Evolutionary conservation across 345 rosid genomes (phyloP).

Genomic region (Syzygium aqueum): DNA sequence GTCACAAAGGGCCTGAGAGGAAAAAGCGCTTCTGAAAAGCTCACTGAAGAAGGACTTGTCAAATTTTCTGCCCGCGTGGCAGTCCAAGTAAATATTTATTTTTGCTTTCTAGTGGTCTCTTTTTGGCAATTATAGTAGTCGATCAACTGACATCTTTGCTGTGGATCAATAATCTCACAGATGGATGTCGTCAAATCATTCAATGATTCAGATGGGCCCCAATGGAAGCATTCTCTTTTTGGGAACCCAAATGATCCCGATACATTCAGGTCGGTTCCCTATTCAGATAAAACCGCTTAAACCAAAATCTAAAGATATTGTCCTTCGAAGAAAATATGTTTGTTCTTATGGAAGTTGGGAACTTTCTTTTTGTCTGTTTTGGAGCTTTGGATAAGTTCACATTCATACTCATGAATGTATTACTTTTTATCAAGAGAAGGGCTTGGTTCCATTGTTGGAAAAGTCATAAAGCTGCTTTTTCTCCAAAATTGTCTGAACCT

Average conservation of each 20-base stretch:
- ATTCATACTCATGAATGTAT: not conserved
- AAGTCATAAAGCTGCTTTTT: not conserved
- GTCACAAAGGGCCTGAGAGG: constrained; percentile 64
- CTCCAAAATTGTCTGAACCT: not conserved
- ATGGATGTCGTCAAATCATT: constrained; percentile 81
- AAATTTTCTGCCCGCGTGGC: constrained; percentile 77
- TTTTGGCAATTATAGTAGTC: not conserved
- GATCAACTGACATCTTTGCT: not conserved
- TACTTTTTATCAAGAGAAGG: not conserved
- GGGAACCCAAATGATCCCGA: constrained; percentile 95
- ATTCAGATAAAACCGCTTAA: not conserved
- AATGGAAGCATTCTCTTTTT: constrained; percentile 89
- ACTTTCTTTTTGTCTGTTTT: not conserved
- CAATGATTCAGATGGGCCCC: constrained; percentile 72
- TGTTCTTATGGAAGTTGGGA: not conserved
- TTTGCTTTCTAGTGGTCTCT: not conserved
- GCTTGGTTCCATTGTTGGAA: not conserved
- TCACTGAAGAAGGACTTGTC: constrained; percentile 82
- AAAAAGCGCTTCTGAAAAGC: constrained; percentile 68
- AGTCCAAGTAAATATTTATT: constrained; percentile 53
- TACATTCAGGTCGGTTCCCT: constrained; percentile 62
- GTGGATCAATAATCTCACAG: constrained; percentile 18
- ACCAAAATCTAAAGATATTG: not conserved
- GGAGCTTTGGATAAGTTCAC: not conserved
- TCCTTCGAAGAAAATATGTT: not conserved